These are phyloP conservation scores for Oryza meridionalis DNA, from an alignment of 176 grass and related monocot genomes.

Conservation along the genomic window DNA sequence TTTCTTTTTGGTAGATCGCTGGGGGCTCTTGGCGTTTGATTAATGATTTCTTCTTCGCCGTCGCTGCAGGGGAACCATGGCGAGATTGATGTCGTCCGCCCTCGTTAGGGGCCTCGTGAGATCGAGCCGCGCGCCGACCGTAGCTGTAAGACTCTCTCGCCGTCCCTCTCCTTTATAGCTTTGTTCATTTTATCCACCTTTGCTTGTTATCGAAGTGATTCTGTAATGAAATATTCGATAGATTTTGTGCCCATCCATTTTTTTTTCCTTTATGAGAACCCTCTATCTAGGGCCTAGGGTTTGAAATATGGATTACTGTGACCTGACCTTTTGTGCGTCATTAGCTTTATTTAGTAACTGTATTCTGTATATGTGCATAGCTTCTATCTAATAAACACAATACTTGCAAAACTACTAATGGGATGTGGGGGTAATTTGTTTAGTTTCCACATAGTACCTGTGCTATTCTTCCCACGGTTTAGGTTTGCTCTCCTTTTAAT, in stretches of 20 bases:
- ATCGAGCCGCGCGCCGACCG: slow-evolving; percentile 38
- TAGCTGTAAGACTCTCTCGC: background rate
- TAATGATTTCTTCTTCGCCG: background rate
- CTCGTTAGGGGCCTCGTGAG: slow-evolving; percentile 48
- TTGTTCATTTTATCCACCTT: background rate
- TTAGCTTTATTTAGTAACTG: background rate
- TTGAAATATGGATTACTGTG: too few species aligned
- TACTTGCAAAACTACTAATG: background rate
- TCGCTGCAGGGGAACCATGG: slow-evolving; percentile 47
- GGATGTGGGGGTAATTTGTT: background rate
- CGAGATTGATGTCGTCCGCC: slow-evolving; percentile 43
- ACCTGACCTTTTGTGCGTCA: too few species aligned
- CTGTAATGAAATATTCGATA: background rate
- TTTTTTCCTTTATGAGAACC: too few species aligned
- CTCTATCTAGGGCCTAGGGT: background rate
- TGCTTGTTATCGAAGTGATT: background rate
- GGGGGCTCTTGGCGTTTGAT: background rate
- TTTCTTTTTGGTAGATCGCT: background rate
- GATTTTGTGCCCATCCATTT: background rate
- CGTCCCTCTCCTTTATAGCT: background rate
- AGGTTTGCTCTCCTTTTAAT: background rate
- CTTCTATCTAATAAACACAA: background rate
- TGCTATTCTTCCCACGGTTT: background rate
- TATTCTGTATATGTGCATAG: background rate
- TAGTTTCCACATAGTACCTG: background rate